Percentiles rank a stretch among this genome's conserved stretches.
phyloP scores from a whole-genome alignment of 208 protist species.

The Entamoeba invadens region DNA sequence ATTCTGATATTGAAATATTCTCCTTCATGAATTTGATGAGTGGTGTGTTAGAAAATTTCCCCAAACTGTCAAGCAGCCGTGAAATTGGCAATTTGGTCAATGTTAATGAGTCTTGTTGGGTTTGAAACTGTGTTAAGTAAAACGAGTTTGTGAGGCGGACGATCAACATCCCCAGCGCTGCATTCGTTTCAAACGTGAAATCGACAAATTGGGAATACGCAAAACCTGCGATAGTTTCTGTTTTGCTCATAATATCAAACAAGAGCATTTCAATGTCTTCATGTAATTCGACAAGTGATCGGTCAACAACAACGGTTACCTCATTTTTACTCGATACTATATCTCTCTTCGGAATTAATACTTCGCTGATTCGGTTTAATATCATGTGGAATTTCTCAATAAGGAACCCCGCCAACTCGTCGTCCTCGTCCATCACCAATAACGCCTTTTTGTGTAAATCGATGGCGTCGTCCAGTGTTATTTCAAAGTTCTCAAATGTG shows the following conservation, averaged over 20 bases:
- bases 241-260: too few species aligned
- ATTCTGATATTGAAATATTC: neutral
- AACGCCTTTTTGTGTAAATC: neutral
- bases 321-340: neutral
- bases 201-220: too few species aligned
- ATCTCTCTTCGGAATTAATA: neutral
- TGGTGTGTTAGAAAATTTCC: neutral
- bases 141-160: neutral
- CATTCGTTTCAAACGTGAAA: too few species aligned
- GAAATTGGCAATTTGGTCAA: neutral
- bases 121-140: neutral
- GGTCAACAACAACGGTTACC: too few species aligned
- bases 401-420: neutral
- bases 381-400: neutral
- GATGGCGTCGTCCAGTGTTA: neutral
- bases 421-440: neutral
- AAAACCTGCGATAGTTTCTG: too few species aligned
- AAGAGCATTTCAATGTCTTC: too few species aligned
- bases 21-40: neutral
- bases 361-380: neutral
- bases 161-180: too few species aligned
- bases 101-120: neutral
- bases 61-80: neutral
- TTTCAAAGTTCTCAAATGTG: neutral
- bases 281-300: too few species aligned